Conservation (phyloP, 176 grass and related monocot genomes). For the Zoysia japonica region DNA sequence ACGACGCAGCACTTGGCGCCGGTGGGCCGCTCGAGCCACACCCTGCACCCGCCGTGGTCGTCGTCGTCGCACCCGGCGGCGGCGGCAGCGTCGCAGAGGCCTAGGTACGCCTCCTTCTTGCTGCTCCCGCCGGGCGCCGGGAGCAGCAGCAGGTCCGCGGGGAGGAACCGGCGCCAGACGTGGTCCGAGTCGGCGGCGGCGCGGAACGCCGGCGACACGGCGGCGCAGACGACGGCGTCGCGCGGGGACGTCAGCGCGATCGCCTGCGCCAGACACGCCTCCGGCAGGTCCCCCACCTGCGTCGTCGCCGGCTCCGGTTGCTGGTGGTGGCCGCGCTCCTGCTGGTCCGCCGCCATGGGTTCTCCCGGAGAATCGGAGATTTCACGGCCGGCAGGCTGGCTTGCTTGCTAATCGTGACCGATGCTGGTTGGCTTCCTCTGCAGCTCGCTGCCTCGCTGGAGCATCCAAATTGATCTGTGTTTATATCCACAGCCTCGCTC, state of each 20-base stretch:
- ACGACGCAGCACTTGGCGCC: constrained; percentile 41
- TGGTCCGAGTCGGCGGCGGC: constrained; percentile 44
- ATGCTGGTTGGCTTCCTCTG: too few relatives aligned
- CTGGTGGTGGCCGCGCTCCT: not conserved
- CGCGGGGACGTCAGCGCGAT: constrained; percentile 52
- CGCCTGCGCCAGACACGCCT: constrained; percentile 46
- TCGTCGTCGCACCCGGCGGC: not conserved
- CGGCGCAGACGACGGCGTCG: constrained; percentile 35
- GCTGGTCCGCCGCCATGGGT: not conserved
- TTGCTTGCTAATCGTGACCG: too few relatives aligned
- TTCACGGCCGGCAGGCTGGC: too few relatives aligned
- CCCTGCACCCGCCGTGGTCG: not conserved
- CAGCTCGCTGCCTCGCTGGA: too few relatives aligned
- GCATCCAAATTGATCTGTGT: too few relatives aligned
- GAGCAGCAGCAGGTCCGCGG: not conserved
- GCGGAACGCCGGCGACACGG: constrained; percentile 45
- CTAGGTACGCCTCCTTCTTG: constrained; percentile 43
- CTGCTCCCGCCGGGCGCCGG: not conserved
- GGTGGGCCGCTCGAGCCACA: constrained; percentile 45
- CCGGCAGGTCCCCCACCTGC: constrained; percentile 36
- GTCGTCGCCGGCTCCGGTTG: not conserved
- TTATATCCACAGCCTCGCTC: too few relatives aligned
- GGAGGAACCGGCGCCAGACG: constrained; percentile 49
- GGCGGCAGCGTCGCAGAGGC: constrained; percentile 29
- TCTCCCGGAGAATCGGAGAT: too few relatives aligned